Base-by-base conservation (phyloP, 768 basidiomycete genomes). In the Rossbeevera mucosa region DNA sequence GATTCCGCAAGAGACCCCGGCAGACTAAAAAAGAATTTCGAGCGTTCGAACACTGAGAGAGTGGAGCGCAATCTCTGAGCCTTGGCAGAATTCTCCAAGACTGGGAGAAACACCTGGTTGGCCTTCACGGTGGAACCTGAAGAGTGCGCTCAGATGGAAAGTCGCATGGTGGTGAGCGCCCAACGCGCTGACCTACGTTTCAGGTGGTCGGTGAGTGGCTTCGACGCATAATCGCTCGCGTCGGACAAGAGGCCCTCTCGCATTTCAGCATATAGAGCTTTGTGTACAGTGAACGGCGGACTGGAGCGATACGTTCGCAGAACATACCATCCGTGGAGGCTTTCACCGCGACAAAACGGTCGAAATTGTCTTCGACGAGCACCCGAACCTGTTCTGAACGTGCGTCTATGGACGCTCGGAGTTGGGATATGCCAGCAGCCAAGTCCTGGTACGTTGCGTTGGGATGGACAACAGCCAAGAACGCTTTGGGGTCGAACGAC, bases 21-120 rank as follows among this genome's bases (percentile, higher is more conserved):
- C n/a, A 99, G 79, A 63, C 95, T 97, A 79, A 98, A 98, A 70
- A 98, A 91, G 78, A 97, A 99, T 62, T 94, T 95, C 47, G 91
- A 94, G 40, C 93, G 81, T 60, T 98, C 95, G 58, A 99, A 97
- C 18, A 98, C 91, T 29, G 91, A 88, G 6, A 98, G 81, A 0
- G 96, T 97, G 0, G 88, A 91, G 31, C 91, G 85, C 4, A 99
- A 74, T 67, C 94, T 91, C 63, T 92, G 85, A 13, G 95, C 93
- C 65, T 97, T 98, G 28, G 91, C 85, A 3, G 94, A 84, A 57
- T 97, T 97, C 66, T 98, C 95, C 38, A 99, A 77, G 25, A 97
- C 91, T 2, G 96, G 96, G 2, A 97, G 79, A 68, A 96, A 98
- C 5, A 98, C 91, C 62, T 94, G 91, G 58, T 98, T 85, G 11